Evolutionary conservation across 257 asterid species (phyloP).

Genomic region (Lithospermum erythrorhizon): DNA sequence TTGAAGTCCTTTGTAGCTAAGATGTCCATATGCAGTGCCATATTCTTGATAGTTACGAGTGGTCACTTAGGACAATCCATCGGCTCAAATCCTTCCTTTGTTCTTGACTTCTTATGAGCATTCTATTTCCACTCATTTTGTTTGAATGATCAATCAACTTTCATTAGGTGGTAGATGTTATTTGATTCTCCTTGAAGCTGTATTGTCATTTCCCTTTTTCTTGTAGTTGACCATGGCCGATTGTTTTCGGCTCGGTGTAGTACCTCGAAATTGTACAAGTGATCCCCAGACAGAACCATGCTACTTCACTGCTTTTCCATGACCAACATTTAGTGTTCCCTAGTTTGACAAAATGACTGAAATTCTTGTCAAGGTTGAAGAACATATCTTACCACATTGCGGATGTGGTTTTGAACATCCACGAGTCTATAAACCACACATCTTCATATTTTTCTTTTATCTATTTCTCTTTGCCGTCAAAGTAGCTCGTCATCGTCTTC

Average conservation of each 20-base stretch:
- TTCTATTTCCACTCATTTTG: not conserved
- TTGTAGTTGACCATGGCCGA: conserved; percentile 5
- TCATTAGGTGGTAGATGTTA: not conserved
- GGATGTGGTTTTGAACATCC: no score
- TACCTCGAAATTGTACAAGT: not conserved
- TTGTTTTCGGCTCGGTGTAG: conserved; percentile 1
- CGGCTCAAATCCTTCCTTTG: no score
- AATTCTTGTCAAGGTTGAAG: no score
- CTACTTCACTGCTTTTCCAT: conserved; percentile 10
- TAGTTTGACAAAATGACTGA: not conserved
- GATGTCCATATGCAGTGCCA: conserved; percentile 9
- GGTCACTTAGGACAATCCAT: not conserved
- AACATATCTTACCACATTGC: no score
- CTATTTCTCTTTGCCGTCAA: not conserved
- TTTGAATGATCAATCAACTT: not conserved
- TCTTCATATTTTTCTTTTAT: conserved; percentile 1
- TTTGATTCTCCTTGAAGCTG: not conserved
- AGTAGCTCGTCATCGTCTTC: not conserved
- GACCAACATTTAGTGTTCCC: not conserved
- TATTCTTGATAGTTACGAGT: not conserved
- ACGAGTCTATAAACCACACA: no score
- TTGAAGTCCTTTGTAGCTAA: not conserved
- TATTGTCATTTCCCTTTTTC: conserved; percentile 8
- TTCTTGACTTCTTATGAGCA: not conserved
- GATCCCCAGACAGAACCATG: not conserved